phyloP scores from a whole-genome alignment of 2,329 filamentous ascomycete species.

The Chalara sp. region DNA sequence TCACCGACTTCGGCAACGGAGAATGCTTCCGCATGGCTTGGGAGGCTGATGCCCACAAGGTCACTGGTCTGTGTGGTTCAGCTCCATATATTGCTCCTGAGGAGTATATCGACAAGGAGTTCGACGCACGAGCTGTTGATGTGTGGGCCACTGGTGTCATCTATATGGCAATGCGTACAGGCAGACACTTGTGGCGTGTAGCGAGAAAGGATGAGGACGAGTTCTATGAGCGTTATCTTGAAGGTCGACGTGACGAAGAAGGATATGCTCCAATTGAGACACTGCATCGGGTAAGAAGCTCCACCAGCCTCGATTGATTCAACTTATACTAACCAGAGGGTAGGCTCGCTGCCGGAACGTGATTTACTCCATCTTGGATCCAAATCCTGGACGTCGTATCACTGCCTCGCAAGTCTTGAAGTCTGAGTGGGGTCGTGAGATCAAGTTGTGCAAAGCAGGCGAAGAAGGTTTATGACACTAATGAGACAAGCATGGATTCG shows the following conservation, averaged over 20 bases:
- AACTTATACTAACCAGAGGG: conserved; percentile 9
- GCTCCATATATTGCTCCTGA: conserved; percentile 97
- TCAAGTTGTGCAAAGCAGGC: conserved; percentile 92
- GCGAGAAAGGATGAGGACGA: conserved; percentile 96
- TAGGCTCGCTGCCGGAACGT: conserved; percentile 96
- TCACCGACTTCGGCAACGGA: conserved; percentile 97
- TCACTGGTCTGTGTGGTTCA: conserved; percentile 90
- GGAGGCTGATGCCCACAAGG: conserved; percentile 98
- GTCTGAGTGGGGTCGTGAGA: conserved; percentile 97
- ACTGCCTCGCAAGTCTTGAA: conserved; percentile 95
- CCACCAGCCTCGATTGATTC: conserved; percentile 1
- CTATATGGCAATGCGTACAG: conserved; percentile 99
- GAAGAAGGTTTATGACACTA: conserved; percentile 78
- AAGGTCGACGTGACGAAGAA: conserved; percentile 87
- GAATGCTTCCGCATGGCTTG: conserved; percentile 99
- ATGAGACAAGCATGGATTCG: neutral
- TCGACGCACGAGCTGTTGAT: conserved; percentile 95
- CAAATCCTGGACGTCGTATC: conserved; percentile 85
- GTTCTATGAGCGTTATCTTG: conserved; percentile 90
- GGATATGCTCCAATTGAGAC: conserved; percentile 96
- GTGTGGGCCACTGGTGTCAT: conserved; percentile 98
- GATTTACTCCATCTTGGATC: conserved; percentile 96
- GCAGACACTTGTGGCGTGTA: conserved; percentile 92
- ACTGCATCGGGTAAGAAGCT: conserved; percentile 72
- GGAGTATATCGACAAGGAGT: conserved; percentile 91